These are phyloP conservation scores for Neurospora pannonica DNA, from an alignment of 495 filamentous ascomycete genomes.

Conservation along the genomic window DNA sequence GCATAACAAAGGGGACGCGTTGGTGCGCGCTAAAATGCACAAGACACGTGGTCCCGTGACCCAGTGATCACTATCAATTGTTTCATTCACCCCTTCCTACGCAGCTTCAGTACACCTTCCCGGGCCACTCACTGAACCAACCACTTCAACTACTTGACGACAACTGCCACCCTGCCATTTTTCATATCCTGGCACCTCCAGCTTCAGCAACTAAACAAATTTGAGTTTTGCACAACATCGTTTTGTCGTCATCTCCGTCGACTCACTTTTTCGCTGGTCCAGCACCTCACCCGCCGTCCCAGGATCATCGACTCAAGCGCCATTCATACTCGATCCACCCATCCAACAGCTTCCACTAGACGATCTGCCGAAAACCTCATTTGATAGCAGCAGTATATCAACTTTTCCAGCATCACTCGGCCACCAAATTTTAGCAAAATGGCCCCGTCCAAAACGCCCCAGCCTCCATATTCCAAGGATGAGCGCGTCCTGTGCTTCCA, in stretches of 20 bases:
- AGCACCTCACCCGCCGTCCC: background rate
- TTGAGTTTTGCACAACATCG: background rate
- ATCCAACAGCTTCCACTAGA: background rate
- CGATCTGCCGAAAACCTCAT: background rate
- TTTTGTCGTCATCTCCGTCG: background rate
- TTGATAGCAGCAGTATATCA: background rate
- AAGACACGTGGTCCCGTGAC: background rate
- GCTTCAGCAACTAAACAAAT: background rate
- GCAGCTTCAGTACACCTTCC: background rate
- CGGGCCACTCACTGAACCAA: background rate
- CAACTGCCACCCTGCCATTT: background rate
- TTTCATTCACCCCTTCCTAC: background rate
- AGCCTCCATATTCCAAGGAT: conserved; percentile 66
- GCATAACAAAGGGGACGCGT: conserved; percentile 1
- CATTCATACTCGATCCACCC: background rate
- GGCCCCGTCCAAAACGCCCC: conserved; percentile 30
- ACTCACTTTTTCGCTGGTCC: background rate
- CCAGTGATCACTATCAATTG: background rate
- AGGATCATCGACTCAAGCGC: background rate
- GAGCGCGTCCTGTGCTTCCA: conserved; percentile 96
- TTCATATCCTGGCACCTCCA: background rate
- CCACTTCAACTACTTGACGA: background rate
- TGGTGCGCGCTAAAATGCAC: conserved; percentile 1
- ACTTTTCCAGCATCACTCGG: background rate
- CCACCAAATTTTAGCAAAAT: conserved; percentile 12